phyloP scores from a whole-genome alignment of 2,329 filamentous ascomycete genomes.

The Penicillium frequentans region DNA sequence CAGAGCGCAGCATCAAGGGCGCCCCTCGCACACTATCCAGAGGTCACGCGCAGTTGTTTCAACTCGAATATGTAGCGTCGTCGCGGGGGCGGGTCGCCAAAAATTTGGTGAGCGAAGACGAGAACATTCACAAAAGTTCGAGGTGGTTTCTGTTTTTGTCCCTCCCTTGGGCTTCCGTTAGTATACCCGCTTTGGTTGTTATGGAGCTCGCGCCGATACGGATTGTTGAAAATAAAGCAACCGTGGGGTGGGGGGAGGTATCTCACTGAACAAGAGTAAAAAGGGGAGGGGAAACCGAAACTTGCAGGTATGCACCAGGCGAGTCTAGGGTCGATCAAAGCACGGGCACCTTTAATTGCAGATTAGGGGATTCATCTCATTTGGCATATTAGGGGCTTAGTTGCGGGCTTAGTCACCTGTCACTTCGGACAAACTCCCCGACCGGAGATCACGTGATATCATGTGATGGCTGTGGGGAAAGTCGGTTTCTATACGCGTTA shows the following conservation, averaged over 20 bases:
- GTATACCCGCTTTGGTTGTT: constrained; percentile 22
- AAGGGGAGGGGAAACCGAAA: constrained; percentile 14
- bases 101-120: constrained; percentile 10
- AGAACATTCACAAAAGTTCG: constrained; percentile 21
- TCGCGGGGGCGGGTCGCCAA: constrained; percentile 13
- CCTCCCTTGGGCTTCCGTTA: constrained; percentile 20
- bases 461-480: constrained; percentile 5
- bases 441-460: constrained; percentile 16
- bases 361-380: not conserved
- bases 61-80: not conserved
- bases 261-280: constrained; percentile 12
- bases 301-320: constrained; percentile 22
- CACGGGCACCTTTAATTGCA: constrained; percentile 14
- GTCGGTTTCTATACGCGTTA: not conserved
- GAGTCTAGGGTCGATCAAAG: constrained; percentile 26
- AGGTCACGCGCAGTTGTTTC: not conserved
- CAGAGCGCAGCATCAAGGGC: constrained; percentile 37
- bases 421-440: constrained; percentile 20
- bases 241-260: not conserved
- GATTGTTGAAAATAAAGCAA: not conserved
- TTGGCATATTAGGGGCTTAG: constrained; percentile 1
- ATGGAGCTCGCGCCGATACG: constrained; percentile 6
- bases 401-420: constrained; percentile 2
- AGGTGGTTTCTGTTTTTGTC: constrained; percentile 18
- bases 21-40: constrained; percentile 11